Evolutionary conservation across 164 flowering plant genomes (phyloP).

Genomic region (Cinnamomum chago): DNA sequence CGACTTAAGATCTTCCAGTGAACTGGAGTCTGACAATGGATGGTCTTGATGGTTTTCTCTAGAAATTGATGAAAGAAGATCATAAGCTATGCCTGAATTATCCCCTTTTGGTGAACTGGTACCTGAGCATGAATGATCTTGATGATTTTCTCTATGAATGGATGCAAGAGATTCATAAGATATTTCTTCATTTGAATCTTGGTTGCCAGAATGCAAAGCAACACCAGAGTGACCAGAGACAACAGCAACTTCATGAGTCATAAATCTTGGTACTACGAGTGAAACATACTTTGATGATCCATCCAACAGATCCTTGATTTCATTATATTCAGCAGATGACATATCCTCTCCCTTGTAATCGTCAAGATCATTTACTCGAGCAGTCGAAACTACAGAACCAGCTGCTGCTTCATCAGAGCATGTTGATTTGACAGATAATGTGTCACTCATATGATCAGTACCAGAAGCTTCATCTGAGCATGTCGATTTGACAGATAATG

Average conservation of each 20-base stretch:
- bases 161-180: constrained; percentile 9
- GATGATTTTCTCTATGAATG: neutral
- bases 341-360: too few relatives aligned
- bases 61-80: constrained; percentile 2
- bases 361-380: neutral
- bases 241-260: constrained; percentile 6
- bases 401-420: constrained; percentile 2
- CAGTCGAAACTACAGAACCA: neutral
- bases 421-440: neutral
- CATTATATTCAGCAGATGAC: neutral
- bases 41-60: neutral
- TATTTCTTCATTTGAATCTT: constrained; percentile 6
- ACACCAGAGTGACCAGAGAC: neutral
- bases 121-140: neutral
- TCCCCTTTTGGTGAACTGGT: neutral
- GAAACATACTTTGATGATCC: neutral
- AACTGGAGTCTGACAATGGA: neutral
- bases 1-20: neutral
- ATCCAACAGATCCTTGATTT: neutral
- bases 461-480: neutral
- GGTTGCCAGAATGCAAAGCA: neutral
- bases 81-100: neutral
- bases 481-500: neutral
- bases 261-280: neutral
- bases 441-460: neutral